Base-by-base conservation (phyloP, 2,329 filamentous ascomycete species). In the Colletotrichum tamarilloi region DNA sequence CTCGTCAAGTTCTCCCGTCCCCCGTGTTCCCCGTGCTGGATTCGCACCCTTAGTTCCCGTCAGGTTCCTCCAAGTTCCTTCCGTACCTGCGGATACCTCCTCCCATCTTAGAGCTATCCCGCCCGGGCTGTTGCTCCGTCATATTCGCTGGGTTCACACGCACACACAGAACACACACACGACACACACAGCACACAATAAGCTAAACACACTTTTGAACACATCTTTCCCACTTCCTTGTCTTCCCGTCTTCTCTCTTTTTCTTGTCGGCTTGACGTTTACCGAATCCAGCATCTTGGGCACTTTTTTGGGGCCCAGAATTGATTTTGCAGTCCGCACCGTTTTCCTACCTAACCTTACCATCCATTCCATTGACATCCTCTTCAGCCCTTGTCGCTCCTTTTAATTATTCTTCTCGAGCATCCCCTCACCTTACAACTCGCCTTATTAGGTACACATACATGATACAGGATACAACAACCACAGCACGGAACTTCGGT, bases 351-450 rank as follows among this genome's bases (percentile, higher is more conserved):
- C 63, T 26, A 28, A 16, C 32, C 19, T 32, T 52, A 22, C 30
- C 49, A 16, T n/a, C 19, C 49, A 16, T 26, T 8, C 28, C 32
- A 42, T 24, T 49, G 16, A 14, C 32, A 49, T 19, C 26, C 14
- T 11, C 22, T 28, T 42, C 32, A 11, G 53, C 49, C 58, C 67
- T 62, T 55, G 59, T 68, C 49, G 32, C 67, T 68, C 67, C 32
- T 63, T 68, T 38, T 26, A 30, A 14, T 42, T 42, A 26, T 65
- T 42, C 9, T n/a, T 19, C 46, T 38, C 46, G n/a, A 8, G 32
- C 62, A 11, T 38, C 22, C 62, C 24, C 26, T 62, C 38, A 22
- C 30, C 58, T 28, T 22, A 62, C 38, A 22, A 30, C 28, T 62
- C 70, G 53, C 53, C 59, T 62, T 57, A 28, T 49, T 49, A 49